Base-by-base conservation (phyloP, 495 filamentous ascomycete species). In the Penicillium silybi region DNA sequence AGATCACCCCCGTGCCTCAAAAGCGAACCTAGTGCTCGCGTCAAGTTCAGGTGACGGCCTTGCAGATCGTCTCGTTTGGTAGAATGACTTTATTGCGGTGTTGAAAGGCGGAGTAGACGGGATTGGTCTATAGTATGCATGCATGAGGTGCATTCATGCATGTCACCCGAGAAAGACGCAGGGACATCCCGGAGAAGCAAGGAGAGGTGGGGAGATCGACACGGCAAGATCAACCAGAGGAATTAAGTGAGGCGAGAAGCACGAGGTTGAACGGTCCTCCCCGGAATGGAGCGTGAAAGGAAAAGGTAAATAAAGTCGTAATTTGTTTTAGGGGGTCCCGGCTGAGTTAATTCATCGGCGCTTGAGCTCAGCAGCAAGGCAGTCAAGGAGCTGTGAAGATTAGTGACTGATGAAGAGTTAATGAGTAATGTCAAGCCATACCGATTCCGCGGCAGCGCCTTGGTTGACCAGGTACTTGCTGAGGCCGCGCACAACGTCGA, bases 381-480 rank as follows among this genome's bases (percentile, higher is more conserved):
- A 75, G 16, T 76, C 70, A 52, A 78, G 48, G 37, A 73, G 64
- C 74, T 78, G 52, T n/a, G 13, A 26, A 8, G 4, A 44, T 64
- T 53, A 63, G 57, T 34, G 41, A 45, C 6, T n/a, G 4, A 22
- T 40, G 9, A 23, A 41, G n/a, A n/a, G 13, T 11, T 25, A 48
- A 7, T 18, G 46, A 9, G 6, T 25, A 25, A 17, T 38, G 13
- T 6, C n/a, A 32, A 37, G 34, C 70, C 77, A 60, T 62, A 89
- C 84, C 68, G 79, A 77, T 42, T 83, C 77, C 34, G 79, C 72
- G 42, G 90, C 75, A 3, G 80, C 74, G 6, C 89, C 90, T 66
- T 96, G 91, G 61, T 95, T 95, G 52, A 84, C 85, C 43, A 97
- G 71, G 71, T 96, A 91, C 66, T 88, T 92, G 61, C 81, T 78